Evolutionary conservation across 2,329 filamentous ascomycete genomes (phyloP).

Genomic region (Ophidiomyces ophidiicola): DNA sequence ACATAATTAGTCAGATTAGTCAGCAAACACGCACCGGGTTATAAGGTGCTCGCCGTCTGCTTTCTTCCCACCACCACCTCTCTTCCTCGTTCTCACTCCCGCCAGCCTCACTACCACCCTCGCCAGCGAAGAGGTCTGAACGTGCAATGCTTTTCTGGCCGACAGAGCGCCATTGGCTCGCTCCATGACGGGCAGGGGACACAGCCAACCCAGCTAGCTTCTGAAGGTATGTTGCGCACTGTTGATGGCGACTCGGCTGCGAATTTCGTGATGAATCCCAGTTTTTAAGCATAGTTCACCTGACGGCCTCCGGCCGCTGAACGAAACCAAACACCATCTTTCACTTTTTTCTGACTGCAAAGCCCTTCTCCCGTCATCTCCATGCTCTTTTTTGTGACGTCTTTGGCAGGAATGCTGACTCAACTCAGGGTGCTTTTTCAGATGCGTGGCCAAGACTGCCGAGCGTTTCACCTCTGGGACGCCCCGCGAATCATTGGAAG

Average conservation of each 20-base stretch:
- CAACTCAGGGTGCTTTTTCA: neutral
- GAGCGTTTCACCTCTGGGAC: slow-evolving; percentile 7
- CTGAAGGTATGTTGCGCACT: neutral
- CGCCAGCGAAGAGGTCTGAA: too few species aligned
- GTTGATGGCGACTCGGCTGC: neutral
- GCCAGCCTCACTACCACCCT: too few species aligned
- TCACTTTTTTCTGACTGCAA: slow-evolving; percentile 16
- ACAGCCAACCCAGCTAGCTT: neutral
- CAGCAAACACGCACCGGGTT: too few species aligned
- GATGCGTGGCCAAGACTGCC: neutral
- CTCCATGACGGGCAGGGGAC: neutral
- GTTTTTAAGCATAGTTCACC: slow-evolving; percentile 23
- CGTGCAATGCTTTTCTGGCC: too few species aligned
- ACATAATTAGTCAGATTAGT: too few species aligned
- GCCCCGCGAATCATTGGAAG: neutral
- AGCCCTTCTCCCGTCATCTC: neutral
- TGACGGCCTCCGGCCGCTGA: slow-evolving; percentile 21
- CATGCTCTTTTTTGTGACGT: neutral
- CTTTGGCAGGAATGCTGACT: neutral
- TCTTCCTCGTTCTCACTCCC: too few species aligned
- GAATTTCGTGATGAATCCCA: slow-evolving; percentile 19
- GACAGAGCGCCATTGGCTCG: too few species aligned
- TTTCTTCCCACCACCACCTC: too few species aligned
- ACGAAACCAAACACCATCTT: slow-evolving; percentile 22
- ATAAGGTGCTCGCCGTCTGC: too few species aligned